These are phyloP conservation scores for Tulasnella calospora DNA, from an alignment of 768 basidiomycete genomes.

Conservation along the genomic window DNA sequence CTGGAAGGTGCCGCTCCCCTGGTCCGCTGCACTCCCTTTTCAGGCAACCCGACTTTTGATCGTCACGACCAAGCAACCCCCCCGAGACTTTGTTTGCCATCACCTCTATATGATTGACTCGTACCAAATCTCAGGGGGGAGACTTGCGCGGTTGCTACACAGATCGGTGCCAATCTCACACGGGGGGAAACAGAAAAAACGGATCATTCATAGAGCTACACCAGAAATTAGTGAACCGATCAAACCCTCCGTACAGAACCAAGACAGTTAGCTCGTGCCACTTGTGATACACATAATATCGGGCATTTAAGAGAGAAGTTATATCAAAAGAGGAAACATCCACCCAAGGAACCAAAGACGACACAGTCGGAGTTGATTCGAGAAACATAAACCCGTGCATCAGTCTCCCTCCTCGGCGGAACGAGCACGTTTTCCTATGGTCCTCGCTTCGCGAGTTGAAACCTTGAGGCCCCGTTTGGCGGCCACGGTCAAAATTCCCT, in stretches of 20 bases:
- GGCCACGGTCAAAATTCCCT: constrained; percentile 24
- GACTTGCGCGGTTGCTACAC: neutral
- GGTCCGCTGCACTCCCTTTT: neutral
- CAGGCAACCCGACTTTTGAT: neutral
- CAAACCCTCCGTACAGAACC: neutral
- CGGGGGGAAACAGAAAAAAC: neutral
- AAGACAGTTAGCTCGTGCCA: constrained; percentile 10
- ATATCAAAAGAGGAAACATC: neutral
- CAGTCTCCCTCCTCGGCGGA: constrained; percentile 19
- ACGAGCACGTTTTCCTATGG: constrained; percentile 22
- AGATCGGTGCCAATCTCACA: neutral
- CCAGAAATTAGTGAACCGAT: neutral
- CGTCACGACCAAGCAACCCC: neutral
- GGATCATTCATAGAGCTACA: constrained; percentile 1
- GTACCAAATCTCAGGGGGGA: neutral
- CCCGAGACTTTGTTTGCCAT: neutral
- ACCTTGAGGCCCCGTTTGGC: constrained; percentile 26
- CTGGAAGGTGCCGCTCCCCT: neutral
- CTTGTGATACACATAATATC: constrained; percentile 4
- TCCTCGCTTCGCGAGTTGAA: constrained; percentile 23
- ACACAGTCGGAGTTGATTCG: neutral
- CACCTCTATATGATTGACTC: neutral
- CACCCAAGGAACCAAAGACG: neutral
- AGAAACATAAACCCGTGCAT: neutral
- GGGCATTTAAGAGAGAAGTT: neutral